Evolutionary conservation across 352 stramenopile species (phyloP), one percentile per base, ranked within the genome.

Genomic region (Phytophthora ramorum): DNA sequence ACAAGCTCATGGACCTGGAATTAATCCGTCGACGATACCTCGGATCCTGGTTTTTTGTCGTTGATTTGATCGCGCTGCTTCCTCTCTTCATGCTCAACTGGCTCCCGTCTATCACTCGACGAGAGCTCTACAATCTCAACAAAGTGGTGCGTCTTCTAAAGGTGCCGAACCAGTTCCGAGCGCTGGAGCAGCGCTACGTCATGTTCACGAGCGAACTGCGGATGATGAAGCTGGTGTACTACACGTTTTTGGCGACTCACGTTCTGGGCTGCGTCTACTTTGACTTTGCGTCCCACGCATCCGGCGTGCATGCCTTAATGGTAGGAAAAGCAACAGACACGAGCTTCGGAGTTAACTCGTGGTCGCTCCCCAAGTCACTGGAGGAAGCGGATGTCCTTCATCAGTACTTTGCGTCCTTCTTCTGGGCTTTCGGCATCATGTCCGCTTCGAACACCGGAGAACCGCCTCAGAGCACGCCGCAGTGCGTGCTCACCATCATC

Each of bases 401-500:
- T 24, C 73, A 87, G 34, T 90, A 90, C 44, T 65, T 78, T 2
- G 68, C 73, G 3, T 58, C 70, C 1, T 53, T 79, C n/a, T 90
- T 84, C 50, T 91, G 82, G 82, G 73, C 80, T 0, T 79, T 89
- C 45, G 78, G 76, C 3, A 68, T 90, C n/a, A 85, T 89, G 73
- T 85, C 78, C 10, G 78, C 76, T 2, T 85, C 78, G 3, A 70
- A 75, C 6, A 67, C 73, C 6, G 76, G 77, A 8, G 78, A 78
- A 10, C 35, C 73, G 1, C 81, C 81, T 13, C 57, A 86, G n/a
- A 86, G 66, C 7, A 46, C 68, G 0, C 2, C 58, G 5, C 77
- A 91, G 28, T 76, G 68, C 10, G 13, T 87, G 0, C 85, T 91
- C 45, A 80, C 69, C 0, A 80, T 87, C 7, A 32, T 79, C 0